These are phyloP conservation scores for Aurantiochytrium sp. DNA, from an alignment of 108 stramenopile species.

Conservation along the genomic window DNA sequence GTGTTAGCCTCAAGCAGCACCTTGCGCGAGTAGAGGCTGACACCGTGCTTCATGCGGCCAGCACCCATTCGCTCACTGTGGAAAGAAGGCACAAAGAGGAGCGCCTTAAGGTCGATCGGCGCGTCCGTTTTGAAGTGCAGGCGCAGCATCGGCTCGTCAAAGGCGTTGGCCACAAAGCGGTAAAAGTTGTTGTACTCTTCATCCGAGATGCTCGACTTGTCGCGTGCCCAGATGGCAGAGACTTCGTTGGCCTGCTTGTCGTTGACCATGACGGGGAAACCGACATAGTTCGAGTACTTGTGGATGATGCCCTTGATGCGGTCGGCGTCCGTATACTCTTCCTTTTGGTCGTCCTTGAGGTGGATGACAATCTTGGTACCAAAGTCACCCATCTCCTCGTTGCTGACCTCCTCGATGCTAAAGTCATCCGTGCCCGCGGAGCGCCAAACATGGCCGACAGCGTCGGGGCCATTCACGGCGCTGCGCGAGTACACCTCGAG, in stretches of 20 bases:
- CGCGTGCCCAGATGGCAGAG: slow-evolving; percentile 83
- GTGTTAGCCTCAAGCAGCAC: slow-evolving; percentile 88
- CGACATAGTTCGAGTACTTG: slow-evolving; percentile 95
- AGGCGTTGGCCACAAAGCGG: slow-evolving; percentile 74
- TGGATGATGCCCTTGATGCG: slow-evolving; percentile 75
- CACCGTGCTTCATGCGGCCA: slow-evolving; percentile 93
- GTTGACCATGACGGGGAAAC: slow-evolving; percentile 87
- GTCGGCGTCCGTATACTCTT: slow-evolving; percentile 65
- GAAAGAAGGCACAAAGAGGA: slow-evolving; percentile 86
- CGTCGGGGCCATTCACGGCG: slow-evolving; percentile 53
- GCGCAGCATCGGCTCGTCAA: slow-evolving; percentile 67
- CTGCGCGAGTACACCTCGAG: slow-evolving; percentile 83
- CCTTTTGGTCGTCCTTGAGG: slow-evolving; percentile 71
- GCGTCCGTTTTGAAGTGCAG: slow-evolving; percentile 95
- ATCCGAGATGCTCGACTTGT: slow-evolving; percentile 75
- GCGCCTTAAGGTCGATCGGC: slow-evolving; percentile 88
- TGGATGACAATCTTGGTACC: slow-evolving; percentile 75
- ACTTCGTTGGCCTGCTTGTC: slow-evolving; percentile 89
- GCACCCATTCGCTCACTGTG: slow-evolving; percentile 97
- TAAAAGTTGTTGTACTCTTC: slow-evolving; percentile 89
- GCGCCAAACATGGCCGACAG: slow-evolving; percentile 58
- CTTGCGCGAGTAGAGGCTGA: slow-evolving; percentile 83
- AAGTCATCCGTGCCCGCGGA: slow-evolving; percentile 64
- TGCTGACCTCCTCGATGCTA: slow-evolving; percentile 44
- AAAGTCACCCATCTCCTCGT: slow-evolving; percentile 45